Percentiles rank a stretch among this genome's conserved stretches.
Conservation (phyloP, 2,329 filamentous ascomycete species). For the Monilinia fructicola region DNA sequence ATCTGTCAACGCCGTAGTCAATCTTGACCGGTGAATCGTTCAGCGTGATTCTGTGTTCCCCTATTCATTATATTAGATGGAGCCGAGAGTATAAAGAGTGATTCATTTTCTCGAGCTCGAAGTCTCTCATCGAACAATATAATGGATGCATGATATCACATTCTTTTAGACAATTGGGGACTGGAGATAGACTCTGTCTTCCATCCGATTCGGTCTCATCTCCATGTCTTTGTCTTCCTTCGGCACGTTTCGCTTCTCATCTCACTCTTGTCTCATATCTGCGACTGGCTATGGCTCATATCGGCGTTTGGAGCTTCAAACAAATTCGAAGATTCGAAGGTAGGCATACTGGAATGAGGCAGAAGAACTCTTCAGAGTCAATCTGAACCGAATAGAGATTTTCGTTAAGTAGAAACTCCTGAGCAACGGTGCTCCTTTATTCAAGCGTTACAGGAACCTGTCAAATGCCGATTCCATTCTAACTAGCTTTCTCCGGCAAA, state of each 20-base stretch:
- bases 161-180: neutral
- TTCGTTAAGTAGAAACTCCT: neutral
- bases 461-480: neutral
- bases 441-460: neutral
- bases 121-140: neutral
- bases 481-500: neutral
- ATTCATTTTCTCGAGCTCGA: neutral
- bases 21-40: neutral
- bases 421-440: neutral
- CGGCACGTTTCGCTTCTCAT: neutral
- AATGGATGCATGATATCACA: neutral
- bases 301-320: neutral
- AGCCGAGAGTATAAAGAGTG: slow-evolving; percentile 1
- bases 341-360: neutral
- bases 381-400: neutral
- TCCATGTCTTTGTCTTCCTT: neutral
- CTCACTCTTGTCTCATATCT: neutral
- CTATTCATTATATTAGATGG: neutral
- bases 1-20: neutral
- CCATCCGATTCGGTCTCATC: neutral
- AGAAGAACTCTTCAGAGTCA: neutral
- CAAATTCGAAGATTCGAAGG: neutral
- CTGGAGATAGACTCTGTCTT: neutral
- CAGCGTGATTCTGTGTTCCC: neutral
- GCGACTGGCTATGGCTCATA: neutral